A percentile compares a stretch with the other conserved stretches of the same genome.
Conservation (phyloP, 768 basidiomycete genomes). For the Butyriboletus loyo region DNA sequence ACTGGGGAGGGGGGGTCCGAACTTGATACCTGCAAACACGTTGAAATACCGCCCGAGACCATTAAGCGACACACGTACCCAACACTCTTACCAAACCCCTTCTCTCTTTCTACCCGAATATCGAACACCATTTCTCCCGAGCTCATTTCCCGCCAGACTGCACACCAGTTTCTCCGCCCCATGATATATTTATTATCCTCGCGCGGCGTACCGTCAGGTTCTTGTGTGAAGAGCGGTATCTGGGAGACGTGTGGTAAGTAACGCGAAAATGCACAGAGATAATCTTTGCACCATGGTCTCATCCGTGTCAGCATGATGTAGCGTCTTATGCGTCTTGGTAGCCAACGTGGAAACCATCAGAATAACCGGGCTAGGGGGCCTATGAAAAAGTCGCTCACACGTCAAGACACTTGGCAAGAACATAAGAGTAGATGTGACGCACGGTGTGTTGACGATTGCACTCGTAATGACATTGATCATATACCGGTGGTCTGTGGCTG, state of each 20-base stretch:
- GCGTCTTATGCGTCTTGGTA: constrained; percentile 78
- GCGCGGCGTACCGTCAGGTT: constrained; percentile 72
- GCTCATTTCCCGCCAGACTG: constrained; percentile 53
- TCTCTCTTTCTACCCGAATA: constrained; percentile 81
- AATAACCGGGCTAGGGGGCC: constrained; percentile 70
- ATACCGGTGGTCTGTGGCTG: constrained; percentile 70
- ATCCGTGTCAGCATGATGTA: constrained; percentile 81
- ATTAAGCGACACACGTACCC: constrained; percentile 47
- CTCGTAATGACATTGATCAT: constrained; percentile 90
- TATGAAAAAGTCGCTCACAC: constrained; percentile 6
- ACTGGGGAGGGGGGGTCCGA: constrained; percentile 42
- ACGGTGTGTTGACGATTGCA: constrained; percentile 97
- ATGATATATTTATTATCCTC: constrained; percentile 76
- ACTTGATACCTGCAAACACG: constrained; percentile 40
- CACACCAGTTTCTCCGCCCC: constrained; percentile 87
- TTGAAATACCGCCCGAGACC: neutral
- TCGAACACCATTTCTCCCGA: constrained; percentile 75
- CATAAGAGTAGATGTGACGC: constrained; percentile 28
- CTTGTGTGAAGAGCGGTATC: constrained; percentile 74
- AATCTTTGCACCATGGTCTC: constrained; percentile 67
- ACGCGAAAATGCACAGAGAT: neutral
- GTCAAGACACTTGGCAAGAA: neutral
- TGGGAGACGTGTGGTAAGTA: constrained; percentile 25
- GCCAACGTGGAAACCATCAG: constrained; percentile 78
- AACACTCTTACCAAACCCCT: constrained; percentile 78